Percentiles rank a stretch among this genome's conserved stretches.
These are phyloP conservation scores for Rubia tinctorum DNA, from an alignment of 305 asterid genomes.

Conservation along the genomic window DNA sequence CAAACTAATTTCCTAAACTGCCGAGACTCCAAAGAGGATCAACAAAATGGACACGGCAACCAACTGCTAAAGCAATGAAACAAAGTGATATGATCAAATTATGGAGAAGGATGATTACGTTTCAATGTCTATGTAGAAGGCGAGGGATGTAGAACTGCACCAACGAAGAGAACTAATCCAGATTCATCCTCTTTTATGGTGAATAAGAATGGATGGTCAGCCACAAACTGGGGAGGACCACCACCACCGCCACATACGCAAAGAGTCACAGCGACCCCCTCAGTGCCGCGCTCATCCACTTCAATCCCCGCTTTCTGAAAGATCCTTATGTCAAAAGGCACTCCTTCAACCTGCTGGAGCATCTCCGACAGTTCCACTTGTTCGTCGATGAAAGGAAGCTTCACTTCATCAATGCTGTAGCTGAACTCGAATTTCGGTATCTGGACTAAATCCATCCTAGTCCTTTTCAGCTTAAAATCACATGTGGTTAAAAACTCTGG, in stretches of 20 bases:
- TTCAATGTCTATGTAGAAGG: no score
- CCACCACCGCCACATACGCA: background rate
- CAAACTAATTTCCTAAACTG: no score
- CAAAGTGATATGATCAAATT: no score
- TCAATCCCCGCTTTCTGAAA: background rate
- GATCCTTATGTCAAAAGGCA: background rate
- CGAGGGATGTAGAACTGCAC: background rate
- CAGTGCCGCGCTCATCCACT: background rate
- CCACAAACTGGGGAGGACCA: background rate
- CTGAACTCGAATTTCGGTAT: background rate
- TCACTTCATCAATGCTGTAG: background rate
- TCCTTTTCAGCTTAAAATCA: background rate
- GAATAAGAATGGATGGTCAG: background rate
- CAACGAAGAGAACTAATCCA: background rate
- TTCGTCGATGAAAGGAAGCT: background rate
- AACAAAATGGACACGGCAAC: no score
- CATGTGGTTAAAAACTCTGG: background rate
- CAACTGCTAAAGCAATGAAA: no score
- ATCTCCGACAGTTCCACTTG: background rate
- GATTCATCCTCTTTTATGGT: background rate
- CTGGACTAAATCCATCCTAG: background rate
- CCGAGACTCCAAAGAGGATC: no score
- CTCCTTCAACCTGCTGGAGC: slow-evolving; percentile 1
- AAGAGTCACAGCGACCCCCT: background rate
- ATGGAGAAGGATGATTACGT: no score